Conservation (phyloP, 2,329 filamentous ascomycete genomes). For the Curvularia eragrostidis region DNA sequence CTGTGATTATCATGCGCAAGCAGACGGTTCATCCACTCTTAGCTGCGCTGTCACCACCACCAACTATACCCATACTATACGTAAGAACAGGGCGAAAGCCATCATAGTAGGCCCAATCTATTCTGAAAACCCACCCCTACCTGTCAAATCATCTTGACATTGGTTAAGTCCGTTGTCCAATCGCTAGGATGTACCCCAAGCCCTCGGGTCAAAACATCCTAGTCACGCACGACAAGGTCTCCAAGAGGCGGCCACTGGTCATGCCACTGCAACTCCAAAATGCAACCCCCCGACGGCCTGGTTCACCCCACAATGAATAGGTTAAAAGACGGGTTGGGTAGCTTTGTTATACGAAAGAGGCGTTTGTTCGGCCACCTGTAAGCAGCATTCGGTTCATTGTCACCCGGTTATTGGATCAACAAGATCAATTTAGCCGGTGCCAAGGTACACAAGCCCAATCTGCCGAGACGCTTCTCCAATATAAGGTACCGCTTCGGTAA, state of each 20-base stretch:
- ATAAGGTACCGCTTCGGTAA: conserved; percentile 35
- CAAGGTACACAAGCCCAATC: conserved; percentile 22
- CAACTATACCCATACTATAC: neutral
- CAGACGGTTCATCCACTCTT: neutral
- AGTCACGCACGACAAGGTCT: neutral
- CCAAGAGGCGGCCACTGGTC: neutral
- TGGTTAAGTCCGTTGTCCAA: neutral
- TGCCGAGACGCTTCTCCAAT: conserved; percentile 35
- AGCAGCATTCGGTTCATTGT: conserved; percentile 21
- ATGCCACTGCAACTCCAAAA: conserved; percentile 15
- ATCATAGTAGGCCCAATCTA: neutral
- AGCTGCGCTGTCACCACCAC: neutral
- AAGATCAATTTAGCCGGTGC: conserved; percentile 35
- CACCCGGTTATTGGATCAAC: conserved; percentile 30
- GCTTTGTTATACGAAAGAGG: conserved; percentile 9
- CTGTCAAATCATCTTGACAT: neutral
- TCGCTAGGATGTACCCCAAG: conserved; percentile 1
- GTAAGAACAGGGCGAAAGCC: neutral
- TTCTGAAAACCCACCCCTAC: neutral
- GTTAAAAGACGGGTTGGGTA: conserved; percentile 17
- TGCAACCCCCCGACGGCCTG: conserved; percentile 22
- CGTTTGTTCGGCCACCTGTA: conserved; percentile 15
- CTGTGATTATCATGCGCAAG: neutral
- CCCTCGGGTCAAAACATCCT: conserved; percentile 2
- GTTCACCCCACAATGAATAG: conserved; percentile 11